phyloP scores from a whole-genome alignment of 1,284 basidiomycete species.

The Psilocybe mexicana region DNA sequence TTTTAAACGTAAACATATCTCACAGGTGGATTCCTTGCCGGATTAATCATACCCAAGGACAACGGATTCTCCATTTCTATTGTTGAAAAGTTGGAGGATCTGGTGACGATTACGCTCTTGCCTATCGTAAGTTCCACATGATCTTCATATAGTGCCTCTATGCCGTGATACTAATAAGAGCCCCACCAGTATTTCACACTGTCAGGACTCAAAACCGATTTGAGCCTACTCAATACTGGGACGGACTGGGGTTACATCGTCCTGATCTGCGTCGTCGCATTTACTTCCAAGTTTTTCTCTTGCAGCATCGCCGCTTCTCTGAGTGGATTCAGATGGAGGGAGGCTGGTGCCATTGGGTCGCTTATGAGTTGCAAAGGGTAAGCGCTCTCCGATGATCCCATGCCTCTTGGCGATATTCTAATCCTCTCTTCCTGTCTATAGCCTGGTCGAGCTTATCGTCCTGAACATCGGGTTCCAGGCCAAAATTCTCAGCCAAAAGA shows the following conservation, averaged over 20 bases:
- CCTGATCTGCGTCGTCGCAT: conserved; percentile 78
- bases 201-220: conserved; percentile 82
- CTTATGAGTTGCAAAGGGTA: conserved; percentile 91
- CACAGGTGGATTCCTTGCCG: conserved; percentile 81
- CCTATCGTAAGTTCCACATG: conserved; percentile 61
- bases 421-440: conserved; percentile 24
- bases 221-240: conserved; percentile 74
- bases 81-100: conserved; percentile 78
- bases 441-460: conserved; percentile 88
- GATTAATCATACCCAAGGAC: conserved; percentile 86
- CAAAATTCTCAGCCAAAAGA: conserved; percentile 70
- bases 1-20: background rate
- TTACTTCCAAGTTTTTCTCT: conserved; percentile 74
- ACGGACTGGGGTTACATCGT: conserved; percentile 87
- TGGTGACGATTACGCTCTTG: conserved; percentile 74
- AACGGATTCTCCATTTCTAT: conserved; percentile 82
- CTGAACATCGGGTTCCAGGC: conserved; percentile 89
- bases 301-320: conserved; percentile 66
- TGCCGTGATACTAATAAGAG: background rate
- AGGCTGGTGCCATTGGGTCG: conserved; percentile 83
- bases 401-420: background rate
- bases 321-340: conserved; percentile 74
- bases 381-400: background rate
- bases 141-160: background rate
- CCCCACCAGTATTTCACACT: conserved; percentile 72